These are phyloP conservation scores for Albatrellus ellisii DNA, from an alignment of 768 basidiomycete genomes.

Conservation along the genomic window DNA sequence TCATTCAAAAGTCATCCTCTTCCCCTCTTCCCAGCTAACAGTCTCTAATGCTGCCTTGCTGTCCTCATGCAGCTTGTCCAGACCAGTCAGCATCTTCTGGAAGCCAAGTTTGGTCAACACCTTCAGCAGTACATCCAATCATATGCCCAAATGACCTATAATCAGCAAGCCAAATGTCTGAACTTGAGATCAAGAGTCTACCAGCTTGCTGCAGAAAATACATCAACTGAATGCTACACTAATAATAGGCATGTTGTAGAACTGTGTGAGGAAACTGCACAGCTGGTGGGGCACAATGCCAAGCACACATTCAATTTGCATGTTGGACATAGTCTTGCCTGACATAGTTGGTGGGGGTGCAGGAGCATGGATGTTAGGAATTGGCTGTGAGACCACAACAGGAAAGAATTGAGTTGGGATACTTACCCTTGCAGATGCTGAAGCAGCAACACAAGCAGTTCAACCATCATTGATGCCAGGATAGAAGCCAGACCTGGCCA, in stretches of 20 bases:
- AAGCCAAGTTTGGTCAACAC: conserved; percentile 85
- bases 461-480: conserved; percentile 85
- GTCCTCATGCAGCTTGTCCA: conserved; percentile 41
- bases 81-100: conserved; percentile 39
- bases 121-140: conserved; percentile 66
- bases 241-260: conserved; percentile 70
- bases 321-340: conserved; percentile 16
- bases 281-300: conserved; percentile 92
- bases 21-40: conserved; percentile 38
- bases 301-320: conserved; percentile 38
- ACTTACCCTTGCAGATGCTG: conserved; percentile 83
- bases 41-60: conserved; percentile 35
- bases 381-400: neutral
- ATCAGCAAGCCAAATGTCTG: neutral
- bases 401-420: neutral
- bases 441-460: conserved; percentile 76
- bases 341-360: conserved; percentile 42
- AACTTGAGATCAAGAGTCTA: conserved; percentile 22
- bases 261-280: conserved; percentile 80
- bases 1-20: conserved; percentile 19
- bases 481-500: conserved; percentile 90
- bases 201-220: conserved; percentile 80
- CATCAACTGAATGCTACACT: conserved; percentile 82
- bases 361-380: conserved; percentile 43
- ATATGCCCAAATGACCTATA: conserved; percentile 72